phyloP scores from a whole-genome alignment of 129 eudicot genomes.

The Erigeron canadensis region DNA sequence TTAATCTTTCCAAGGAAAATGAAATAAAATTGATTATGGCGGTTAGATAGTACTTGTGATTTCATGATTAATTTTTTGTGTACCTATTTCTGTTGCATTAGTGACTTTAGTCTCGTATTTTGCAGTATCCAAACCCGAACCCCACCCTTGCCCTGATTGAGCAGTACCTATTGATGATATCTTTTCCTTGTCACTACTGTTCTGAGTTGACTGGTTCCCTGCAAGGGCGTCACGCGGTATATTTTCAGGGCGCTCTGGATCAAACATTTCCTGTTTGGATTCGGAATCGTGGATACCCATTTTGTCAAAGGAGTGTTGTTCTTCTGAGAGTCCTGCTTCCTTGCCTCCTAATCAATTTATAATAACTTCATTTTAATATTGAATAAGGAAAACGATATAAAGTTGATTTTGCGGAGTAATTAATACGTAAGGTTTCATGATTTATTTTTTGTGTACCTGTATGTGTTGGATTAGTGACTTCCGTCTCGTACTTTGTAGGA shows the following conservation, averaged over 20 bases:
- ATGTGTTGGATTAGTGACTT: conserved; percentile 56
- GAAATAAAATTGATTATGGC: no score
- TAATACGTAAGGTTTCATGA: no score
- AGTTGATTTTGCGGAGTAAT: no score
- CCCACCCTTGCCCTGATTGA: not conserved
- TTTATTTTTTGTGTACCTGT: conserved; percentile 24
- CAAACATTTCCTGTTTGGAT: no score
- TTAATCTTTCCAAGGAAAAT: no score
- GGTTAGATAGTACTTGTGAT: no score
- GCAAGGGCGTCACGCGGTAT: no score
- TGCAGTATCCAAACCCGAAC: conserved; percentile 25
- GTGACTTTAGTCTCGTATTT: conserved; percentile 52
- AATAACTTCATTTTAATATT: not conserved
- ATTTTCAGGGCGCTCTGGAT: no score
- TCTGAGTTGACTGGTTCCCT: no score
- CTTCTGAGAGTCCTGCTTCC: conserved; percentile 23
- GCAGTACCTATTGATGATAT: conserved; percentile 41
- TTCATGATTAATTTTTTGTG: not conserved
- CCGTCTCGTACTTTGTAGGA: conserved; percentile 47
- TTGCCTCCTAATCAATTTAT: conserved; percentile 37
- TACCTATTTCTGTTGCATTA: conserved; percentile 54
- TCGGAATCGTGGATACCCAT: no score
- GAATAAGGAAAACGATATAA: no score
- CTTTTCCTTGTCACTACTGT: conserved; percentile 15
- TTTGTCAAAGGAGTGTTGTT: no score